phyloP scores from a whole-genome alignment of 768 basidiomycete species.

The Tricholoma hemisulphureum region DNA sequence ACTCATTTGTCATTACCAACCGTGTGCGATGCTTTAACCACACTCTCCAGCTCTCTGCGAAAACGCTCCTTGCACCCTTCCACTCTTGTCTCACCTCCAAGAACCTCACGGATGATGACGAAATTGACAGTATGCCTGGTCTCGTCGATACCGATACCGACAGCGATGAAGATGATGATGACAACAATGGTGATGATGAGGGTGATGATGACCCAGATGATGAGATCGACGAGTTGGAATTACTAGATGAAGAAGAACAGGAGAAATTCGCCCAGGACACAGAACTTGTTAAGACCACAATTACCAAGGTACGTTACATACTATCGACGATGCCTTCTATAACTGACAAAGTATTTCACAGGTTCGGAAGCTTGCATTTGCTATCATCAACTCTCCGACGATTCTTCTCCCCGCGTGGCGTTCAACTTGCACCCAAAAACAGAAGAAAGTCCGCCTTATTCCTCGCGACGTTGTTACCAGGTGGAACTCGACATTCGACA shows the following conservation, averaged over 20 bases:
- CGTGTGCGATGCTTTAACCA: constrained; percentile 39
- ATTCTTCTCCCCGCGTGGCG: constrained; percentile 22
- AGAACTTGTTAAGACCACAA: no score
- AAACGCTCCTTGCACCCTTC: constrained; percentile 31
- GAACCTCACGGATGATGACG: constrained; percentile 1
- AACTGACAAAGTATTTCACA: background rate
- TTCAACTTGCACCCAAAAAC: constrained; percentile 8
- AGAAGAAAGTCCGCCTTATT: constrained; percentile 11
- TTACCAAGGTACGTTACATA: no score
- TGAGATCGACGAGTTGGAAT: no score
- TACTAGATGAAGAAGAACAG: no score
- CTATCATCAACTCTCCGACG: constrained; percentile 3
- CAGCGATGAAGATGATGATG: no score
- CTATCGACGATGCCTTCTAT: constrained; percentile 21
- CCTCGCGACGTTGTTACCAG: constrained; percentile 25
- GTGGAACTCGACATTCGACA: constrained; percentile 19
- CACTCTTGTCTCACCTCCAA: no score
- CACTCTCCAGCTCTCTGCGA: constrained; percentile 37
- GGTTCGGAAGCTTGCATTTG: constrained; percentile 2
- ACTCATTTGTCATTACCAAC: constrained; percentile 23
- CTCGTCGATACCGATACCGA: constrained; percentile 4
- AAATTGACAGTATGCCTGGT: background rate
- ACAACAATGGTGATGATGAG: no score
- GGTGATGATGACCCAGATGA: no score
- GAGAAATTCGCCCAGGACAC: no score